Evolutionary conservation across 345 rosid genomes (phyloP).

Genomic region (Aquilaria sinensis): DNA sequence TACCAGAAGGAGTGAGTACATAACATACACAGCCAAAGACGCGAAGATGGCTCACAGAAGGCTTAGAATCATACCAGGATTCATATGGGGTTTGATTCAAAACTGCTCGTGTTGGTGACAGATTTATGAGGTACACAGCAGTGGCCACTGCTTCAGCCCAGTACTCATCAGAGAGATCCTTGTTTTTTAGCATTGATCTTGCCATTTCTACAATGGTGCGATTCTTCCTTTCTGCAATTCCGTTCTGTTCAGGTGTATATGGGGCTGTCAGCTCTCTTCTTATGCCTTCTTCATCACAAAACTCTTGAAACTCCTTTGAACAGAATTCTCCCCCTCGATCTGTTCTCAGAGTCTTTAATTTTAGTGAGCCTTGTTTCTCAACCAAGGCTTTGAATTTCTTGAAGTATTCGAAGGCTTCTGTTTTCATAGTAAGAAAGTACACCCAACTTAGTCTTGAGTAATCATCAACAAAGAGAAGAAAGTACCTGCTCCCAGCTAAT

Average conservation of each 20-base stretch:
- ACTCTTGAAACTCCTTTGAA: not conserved
- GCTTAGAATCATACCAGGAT: not conserved
- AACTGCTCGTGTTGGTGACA: not conserved
- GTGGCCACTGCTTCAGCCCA: not conserved
- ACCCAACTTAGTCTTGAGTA: no score
- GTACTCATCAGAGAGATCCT: not conserved
- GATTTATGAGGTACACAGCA: not conserved
- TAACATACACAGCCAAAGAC: no score
- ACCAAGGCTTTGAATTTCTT: not conserved
- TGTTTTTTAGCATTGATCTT: not conserved
- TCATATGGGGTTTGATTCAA: not conserved
- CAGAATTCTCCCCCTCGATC: not conserved
- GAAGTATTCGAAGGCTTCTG: no score
- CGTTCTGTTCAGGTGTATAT: not conserved
- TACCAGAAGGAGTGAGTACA: no score
- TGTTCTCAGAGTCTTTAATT: no score
- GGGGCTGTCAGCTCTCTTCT: not conserved
- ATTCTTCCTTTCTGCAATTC: not conserved
- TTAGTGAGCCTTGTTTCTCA: no score
- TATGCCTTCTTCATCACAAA: not conserved
- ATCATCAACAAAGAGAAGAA: no score
- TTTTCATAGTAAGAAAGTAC: no score
- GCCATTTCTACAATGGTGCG: not conserved
- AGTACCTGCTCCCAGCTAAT: no score
- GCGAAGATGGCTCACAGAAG: no score